Evolutionary conservation across 108 stramenopile genomes (phyloP).

Genomic region (Fistulifera pelliculosa): DNA sequence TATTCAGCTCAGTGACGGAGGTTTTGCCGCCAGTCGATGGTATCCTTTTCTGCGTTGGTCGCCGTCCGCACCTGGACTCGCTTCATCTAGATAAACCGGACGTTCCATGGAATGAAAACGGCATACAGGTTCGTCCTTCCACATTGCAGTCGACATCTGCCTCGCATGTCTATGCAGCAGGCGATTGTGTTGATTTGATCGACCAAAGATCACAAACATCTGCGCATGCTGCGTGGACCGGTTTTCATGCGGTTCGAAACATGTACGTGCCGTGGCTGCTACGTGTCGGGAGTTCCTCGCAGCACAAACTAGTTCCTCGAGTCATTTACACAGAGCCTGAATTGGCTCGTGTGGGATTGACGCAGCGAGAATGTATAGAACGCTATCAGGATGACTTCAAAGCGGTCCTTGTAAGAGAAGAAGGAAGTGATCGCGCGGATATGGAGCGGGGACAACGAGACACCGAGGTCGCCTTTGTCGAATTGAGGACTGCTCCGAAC

Average conservation of each 20-base stretch:
- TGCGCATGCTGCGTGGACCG: conserved; percentile 43
- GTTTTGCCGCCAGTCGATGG: conserved; percentile 16
- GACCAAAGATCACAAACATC: conserved; percentile 15
- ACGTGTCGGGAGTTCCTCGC: not conserved
- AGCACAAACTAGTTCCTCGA: conserved; percentile 27
- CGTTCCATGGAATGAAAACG: conserved; percentile 21
- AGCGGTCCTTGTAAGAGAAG: conserved; percentile 9
- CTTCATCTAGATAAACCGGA: conserved; percentile 17
- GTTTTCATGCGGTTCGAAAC: conserved; percentile 26
- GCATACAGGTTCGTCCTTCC: conserved; percentile 19
- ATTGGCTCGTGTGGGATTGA: conserved; percentile 32
- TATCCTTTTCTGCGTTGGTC: conserved; percentile 18
- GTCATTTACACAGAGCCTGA: conserved; percentile 45
- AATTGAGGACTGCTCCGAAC: conserved; percentile 16
- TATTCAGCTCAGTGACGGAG: conserved; percentile 7
- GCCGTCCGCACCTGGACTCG: conserved; percentile 15
- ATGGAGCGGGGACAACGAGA: conserved; percentile 22
- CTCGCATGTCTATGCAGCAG: conserved; percentile 25
- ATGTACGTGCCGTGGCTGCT: conserved; percentile 18
- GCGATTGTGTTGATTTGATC: conserved; percentile 29
- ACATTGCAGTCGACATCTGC: conserved; percentile 19
- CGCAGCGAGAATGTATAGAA: conserved; percentile 22
- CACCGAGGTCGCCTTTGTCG: conserved; percentile 21
- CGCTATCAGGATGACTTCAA: conserved; percentile 25
- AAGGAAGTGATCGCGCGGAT: conserved; percentile 33